Base-by-base conservation (phyloP, 495 filamentous ascomycete genomes). In the Penicillium silybi region DNA sequence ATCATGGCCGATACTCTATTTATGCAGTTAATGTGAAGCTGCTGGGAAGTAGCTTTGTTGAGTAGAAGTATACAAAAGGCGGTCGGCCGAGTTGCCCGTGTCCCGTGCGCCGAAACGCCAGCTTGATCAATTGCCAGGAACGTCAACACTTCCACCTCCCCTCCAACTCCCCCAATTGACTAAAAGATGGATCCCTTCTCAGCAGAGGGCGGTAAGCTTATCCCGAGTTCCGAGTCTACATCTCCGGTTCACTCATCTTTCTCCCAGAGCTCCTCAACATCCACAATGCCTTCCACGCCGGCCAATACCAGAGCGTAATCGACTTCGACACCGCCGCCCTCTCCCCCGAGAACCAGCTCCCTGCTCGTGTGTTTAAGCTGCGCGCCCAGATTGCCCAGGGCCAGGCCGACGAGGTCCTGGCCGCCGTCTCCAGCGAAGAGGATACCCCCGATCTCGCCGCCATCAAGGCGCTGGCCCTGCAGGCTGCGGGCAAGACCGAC, bases 201-300 rank as follows among this genome's bases (percentile, higher is more conserved):
- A 18, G 80, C 88, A 59, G 93, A 97, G 77, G 90, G 90, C 77
- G 85, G 85, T 86, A 70, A 53, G 75, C 16, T 41, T 41, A 15
- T 4, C 15, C 10, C 3, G 26, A 18, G 13, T 25, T 44, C 16
- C 40, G 13, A n/a, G 15, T 26, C 26, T 15, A 17, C 2, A 13
- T 45, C 29, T 45, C 40, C 44, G 38, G 19, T 15, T 27, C 41
- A 42, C 56, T 56, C 37, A 60, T 40, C 6, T 16, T 16, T 56
- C 37, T 44, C 45, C n/a, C 63, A 87, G 93, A 98, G 75, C 84
- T 98, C 59, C 84, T 96, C 69, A 95, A 92, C 77, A 85, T 97
- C 67, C 89, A 93, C 81, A 95, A 87, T 74, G 82, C 88, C 76
- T 97, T 96, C 82, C 87, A 93, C 79, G 88, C 91, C 66, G 89